Evolutionary conservation across 2,329 filamentous ascomycete species (phyloP).

Genomic region (Fusarium foetens): DNA sequence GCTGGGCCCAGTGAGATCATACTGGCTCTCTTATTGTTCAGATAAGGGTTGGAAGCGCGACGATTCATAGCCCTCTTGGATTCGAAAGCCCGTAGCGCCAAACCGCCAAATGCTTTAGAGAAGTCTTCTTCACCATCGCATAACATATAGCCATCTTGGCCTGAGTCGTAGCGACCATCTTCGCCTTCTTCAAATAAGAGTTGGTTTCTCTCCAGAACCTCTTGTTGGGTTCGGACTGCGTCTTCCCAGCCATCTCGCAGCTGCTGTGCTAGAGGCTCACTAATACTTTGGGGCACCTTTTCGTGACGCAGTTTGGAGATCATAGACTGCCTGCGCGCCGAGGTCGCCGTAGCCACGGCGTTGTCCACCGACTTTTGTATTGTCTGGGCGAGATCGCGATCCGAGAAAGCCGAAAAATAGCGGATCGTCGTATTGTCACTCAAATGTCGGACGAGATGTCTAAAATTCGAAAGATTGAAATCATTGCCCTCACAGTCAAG

Average conservation of each 20-base stretch:
- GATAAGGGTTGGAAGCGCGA: slow-evolving; percentile 28
- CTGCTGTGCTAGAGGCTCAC: slow-evolving; percentile 50
- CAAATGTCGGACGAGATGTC: slow-evolving; percentile 58
- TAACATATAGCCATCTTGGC: slow-evolving; percentile 22
- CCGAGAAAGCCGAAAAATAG: slow-evolving; percentile 56
- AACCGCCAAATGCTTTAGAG: slow-evolving; percentile 51
- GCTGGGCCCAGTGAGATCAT: slow-evolving; percentile 36
- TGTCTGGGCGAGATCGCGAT: slow-evolving; percentile 49
- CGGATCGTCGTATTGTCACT: slow-evolving; percentile 56
- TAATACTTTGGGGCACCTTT: slow-evolving; percentile 43
- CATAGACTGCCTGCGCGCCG: slow-evolving; percentile 49
- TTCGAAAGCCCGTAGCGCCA: slow-evolving; percentile 49
- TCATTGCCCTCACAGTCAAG: slow-evolving; percentile 66
- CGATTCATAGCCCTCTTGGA: slow-evolving; percentile 40
- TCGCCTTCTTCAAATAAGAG: slow-evolving; percentile 44
- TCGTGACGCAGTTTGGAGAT: slow-evolving; percentile 50
- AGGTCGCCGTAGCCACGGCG: slow-evolving; percentile 42
- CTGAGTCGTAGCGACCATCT: slow-evolving; percentile 36
- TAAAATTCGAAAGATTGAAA: slow-evolving; percentile 63
- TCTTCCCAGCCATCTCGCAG: slow-evolving; percentile 54
- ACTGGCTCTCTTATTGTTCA: slow-evolving; percentile 40
- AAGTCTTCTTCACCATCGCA: slow-evolving; percentile 45
- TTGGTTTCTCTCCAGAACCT: slow-evolving; percentile 52
- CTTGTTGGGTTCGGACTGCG: slow-evolving; percentile 47
- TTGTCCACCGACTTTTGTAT: slow-evolving; percentile 50